Evolutionary conservation across 2,329 filamentous ascomycete genomes (phyloP).

Genomic region (Epichloe glyceriae): DNA sequence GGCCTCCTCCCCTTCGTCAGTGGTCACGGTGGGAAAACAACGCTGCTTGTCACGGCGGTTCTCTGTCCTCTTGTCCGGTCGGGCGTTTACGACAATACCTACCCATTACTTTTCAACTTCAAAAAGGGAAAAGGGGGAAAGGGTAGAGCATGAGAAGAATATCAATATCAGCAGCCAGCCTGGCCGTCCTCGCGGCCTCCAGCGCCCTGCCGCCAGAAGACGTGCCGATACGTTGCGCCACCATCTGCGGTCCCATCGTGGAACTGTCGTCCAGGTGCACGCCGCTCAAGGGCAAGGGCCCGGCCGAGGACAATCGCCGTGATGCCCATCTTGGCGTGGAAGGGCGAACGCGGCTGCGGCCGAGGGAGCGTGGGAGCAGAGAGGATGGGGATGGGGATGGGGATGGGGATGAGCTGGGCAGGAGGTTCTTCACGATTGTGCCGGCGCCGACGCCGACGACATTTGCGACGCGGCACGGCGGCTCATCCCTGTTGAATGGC

Average conservation of each 20-base stretch:
- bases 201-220: slow-evolving; percentile 22
- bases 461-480: slow-evolving; percentile 9
- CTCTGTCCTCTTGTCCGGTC: no score
- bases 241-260: slow-evolving; percentile 30
- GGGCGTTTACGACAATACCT: no score
- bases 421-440: slow-evolving; percentile 17
- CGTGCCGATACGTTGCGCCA: slow-evolving; percentile 26
- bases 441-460: slow-evolving; percentile 16
- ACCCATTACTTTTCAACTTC: no score
- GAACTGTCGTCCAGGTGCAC: slow-evolving; percentile 27
- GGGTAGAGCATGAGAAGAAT: slow-evolving; percentile 14
- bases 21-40: no score
- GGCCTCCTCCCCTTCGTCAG: no score
- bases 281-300: not conserved
- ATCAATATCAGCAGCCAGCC: slow-evolving; percentile 6
- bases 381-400: not conserved
- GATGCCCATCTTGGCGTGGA: no score
- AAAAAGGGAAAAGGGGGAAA: no score
- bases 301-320: no score
- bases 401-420: slow-evolving; percentile 6
- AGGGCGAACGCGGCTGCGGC: no score
- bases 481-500: not conserved
- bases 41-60: no score
- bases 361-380: no score
- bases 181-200: slow-evolving; percentile 16